Evolutionary conservation across 768 basidiomycete genomes (phyloP), one percentile per base, ranked within the genome.

Genomic region (Cyclocybe aegerita): DNA sequence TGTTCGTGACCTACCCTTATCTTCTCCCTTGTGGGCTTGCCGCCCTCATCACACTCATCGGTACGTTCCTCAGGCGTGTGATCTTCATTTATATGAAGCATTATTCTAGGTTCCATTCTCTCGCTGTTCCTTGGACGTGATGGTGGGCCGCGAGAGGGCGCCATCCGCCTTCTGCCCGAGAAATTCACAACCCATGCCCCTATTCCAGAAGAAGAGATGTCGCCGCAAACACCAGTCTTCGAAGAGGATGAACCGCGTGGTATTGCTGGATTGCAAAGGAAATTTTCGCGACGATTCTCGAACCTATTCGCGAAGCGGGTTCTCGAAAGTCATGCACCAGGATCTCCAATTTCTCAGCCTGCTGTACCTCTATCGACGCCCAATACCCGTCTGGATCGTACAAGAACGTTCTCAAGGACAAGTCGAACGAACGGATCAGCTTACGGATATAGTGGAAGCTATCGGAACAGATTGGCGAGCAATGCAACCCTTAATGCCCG

Each of bases 61-160:
- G 90, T 88, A 57, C 50, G 76, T 55, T 47, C 23, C 52, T 39
- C 42, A 56, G 31, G 9, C 36, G 29, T 11, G 32, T 8, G 15
- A 31, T 4, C 49, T 37, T 7, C 14, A 2, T 35, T 36, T 10
- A 4, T 30, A 12, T 42, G 23, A 46, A 38, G 50, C 46, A 39
- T 11, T 5, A 36, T 32, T 53, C 4, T 51, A 90, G 95, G 95
- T n/a, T 87, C 92, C 3, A 56, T 97, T 46, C 75, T 98, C 31
- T 86, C 87, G 0, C 83, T 92, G 57, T 97, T 98, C 77, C 82
- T 99, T 38, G 89, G 85, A 12, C 85, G 78, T 50, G 94, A 99
- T 64, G 97, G 93, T 47, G 95, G 96, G 8, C 89, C 93, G 11
- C 80, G 90, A 47, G 82, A 89, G 57, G 89, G 92, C 4, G 82